Conservation (phyloP, 2,329 filamentous ascomycete genomes). For the Helminthosporium solani region DNA sequence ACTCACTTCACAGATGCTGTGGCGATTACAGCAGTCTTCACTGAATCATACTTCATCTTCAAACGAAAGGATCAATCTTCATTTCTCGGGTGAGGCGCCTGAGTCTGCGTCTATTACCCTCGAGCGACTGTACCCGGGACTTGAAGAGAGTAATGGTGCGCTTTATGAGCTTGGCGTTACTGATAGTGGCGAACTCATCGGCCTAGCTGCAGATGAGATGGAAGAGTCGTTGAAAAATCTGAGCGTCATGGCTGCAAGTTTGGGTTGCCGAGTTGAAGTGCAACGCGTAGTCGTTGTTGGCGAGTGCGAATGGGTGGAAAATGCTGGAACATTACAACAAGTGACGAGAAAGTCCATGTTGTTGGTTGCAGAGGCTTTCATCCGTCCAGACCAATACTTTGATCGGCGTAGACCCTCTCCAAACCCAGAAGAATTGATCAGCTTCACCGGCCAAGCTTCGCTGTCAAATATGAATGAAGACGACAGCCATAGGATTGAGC, state of each 20-base stretch:
- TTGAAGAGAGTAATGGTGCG: conserved; percentile 91
- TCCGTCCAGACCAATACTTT: conserved; percentile 61
- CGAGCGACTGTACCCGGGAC: conserved; percentile 63
- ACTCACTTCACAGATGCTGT: conserved; percentile 89
- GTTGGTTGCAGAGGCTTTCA: conserved; percentile 85
- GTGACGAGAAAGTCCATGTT: conserved; percentile 53
- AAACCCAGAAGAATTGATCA: not conserved
- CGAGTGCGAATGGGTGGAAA: conserved; percentile 72
- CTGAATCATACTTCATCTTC: conserved; percentile 83
- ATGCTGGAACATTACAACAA: conserved; percentile 33
- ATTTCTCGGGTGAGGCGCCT: conserved; percentile 68
- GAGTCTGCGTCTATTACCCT: conserved; percentile 58
- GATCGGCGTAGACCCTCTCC: conserved; percentile 12
- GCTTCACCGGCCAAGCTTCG: not conserved
- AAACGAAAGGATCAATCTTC: conserved; percentile 71
- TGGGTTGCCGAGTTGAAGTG: conserved; percentile 83
- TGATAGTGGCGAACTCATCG: conserved; percentile 88
- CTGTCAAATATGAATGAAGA: not conserved
- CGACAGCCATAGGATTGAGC: conserved; percentile 37
- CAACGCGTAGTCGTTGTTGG: conserved; percentile 82
- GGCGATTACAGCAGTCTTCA: conserved; percentile 92
- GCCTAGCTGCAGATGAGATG: conserved; percentile 86
- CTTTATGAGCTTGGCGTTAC: conserved; percentile 96
- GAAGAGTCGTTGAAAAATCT: conserved; percentile 85
- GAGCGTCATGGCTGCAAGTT: conserved; percentile 84